These are phyloP conservation scores for Evernia prunastri DNA, from an alignment of 495 filamentous ascomycete genomes.

Conservation along the genomic window DNA sequence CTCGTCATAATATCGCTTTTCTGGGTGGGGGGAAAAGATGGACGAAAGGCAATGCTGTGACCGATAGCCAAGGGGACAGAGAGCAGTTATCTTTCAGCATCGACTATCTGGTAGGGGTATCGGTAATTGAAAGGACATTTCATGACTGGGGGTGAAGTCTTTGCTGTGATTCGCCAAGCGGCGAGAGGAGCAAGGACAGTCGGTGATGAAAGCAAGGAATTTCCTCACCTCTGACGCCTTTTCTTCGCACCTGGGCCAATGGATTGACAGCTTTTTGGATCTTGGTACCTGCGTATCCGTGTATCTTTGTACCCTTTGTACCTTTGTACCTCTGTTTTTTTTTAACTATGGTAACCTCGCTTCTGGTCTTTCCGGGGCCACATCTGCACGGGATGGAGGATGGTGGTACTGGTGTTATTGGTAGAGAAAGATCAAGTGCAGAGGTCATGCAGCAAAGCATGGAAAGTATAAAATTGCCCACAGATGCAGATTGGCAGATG, in stretches of 20 bases:
- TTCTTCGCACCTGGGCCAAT: too few species aligned
- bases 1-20: not conserved
- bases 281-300: not conserved
- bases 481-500: not conserved
- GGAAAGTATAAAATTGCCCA: not conserved
- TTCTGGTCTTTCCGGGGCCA: not conserved
- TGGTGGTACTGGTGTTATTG: not conserved
- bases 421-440: not conserved
- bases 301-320: not conserved
- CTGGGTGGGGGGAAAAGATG: not conserved
- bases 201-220: not conserved
- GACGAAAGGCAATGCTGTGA: not conserved
- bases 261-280: too few species aligned
- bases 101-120: not conserved
- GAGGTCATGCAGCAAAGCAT: conserved; percentile 14
- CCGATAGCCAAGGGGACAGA: not conserved
- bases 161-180: not conserved
- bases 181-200: not conserved
- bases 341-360: not conserved
- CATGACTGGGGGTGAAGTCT: too few species aligned
- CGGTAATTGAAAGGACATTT: too few species aligned
- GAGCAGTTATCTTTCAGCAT: not conserved
- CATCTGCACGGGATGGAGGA: not conserved
- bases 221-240: not conserved
- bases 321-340: not conserved